Base-by-base conservation (phyloP, 257 asterid species). In the Solanum dulcamara region DNA sequence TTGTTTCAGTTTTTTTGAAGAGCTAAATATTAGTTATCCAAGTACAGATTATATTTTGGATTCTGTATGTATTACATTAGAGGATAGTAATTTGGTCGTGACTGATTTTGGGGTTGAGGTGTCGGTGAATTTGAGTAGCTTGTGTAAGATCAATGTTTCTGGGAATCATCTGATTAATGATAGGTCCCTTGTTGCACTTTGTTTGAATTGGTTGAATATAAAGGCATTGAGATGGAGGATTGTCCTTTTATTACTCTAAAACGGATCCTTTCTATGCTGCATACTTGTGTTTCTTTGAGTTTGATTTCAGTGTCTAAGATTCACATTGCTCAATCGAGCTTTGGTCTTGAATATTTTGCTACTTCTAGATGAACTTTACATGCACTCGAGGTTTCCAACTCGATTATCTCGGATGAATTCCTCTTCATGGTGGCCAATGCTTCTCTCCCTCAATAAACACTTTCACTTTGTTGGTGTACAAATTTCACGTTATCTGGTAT, bases 21-120 rank as follows among this genome's bases (percentile, higher is more conserved):
- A 85, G 7, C 32, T 85, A 30, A 72, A 68, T 81, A 26, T 85
- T 79, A 81, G 88, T 46, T 80, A 44, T 67, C 85, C 75, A 6
- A 67, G 80, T 38, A 60, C 5, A 22, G 32, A 42, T n/a, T 12
- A 0, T 28, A n/a, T 20, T 2, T 0, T 1, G 4, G n/a, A n/a
- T n/a, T n/a, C n/a, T n/a, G n/a, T n/a, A n/a, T n/a, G n/a, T n/a
- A n/a, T n/a, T n/a, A n/a, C n/a, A n/a, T n/a, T n/a, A n/a, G n/a
- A n/a, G n/a, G n/a, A n/a, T n/a, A n/a, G n/a, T n/a, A n/a, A n/a
- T n/a, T n/a, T n/a, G n/a, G n/a, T n/a, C n/a, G n/a, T n/a, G n/a
- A n/a, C n/a, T n/a, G n/a, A n/a, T 67, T 68, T 33, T 51, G 18
- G 48, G 1, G n/a, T 26, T 81, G 38, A 81, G 18, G 12, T 24